These are phyloP conservation scores for Suillus tomentosus DNA, from an alignment of 768 basidiomycete genomes.

Conservation along the genomic window DNA sequence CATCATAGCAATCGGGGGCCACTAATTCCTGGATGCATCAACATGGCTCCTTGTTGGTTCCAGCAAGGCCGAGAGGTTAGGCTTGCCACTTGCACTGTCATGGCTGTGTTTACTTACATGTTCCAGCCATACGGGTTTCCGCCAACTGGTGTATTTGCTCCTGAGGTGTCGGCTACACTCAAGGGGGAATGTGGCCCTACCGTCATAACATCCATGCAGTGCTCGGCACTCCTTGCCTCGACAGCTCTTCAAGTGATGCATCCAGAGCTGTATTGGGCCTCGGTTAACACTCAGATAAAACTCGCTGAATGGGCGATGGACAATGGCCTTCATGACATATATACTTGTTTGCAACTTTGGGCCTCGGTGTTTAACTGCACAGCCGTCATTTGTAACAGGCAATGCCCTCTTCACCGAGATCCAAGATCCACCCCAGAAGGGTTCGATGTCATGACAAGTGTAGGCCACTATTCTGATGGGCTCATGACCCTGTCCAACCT, in stretches of 20 bases:
- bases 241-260: no score
- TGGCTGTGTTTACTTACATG: accelerated
- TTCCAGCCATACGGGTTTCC: neutral
- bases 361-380: neutral
- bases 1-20: no score
- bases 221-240: neutral
- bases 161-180: neutral
- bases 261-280: neutral
- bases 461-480: no score
- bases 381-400: neutral
- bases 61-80: no score
- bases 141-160: neutral
- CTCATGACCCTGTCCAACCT: no score
- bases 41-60: no score
- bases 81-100: no score
- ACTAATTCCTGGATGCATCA: no score
- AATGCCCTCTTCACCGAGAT: neutral
- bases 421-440: no score
- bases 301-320: neutral
- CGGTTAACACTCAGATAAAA: neutral
- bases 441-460: no score
- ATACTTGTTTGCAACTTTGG: neutral
- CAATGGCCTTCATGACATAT: neutral
- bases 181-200: neutral
- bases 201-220: neutral